Evolutionary conservation across 108 stramenopile species (phyloP), one percentile per base, ranked within the genome.

Genomic region (Nitzschia sp.): DNA sequence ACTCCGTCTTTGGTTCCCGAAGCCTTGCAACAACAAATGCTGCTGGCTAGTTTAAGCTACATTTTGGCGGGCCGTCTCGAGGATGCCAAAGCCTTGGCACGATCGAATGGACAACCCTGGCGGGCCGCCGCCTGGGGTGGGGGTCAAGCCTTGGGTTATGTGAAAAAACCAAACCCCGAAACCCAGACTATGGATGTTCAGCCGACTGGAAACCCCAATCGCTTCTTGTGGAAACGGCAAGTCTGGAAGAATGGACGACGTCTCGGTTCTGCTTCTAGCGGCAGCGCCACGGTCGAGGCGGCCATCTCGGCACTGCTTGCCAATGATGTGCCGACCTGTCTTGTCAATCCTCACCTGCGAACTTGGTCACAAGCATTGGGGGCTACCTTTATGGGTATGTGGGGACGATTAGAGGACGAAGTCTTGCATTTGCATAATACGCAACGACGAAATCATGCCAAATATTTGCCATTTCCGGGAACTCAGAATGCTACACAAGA

Each of bases 151-250:
- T 23, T 50, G 26, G 85, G 81, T 2, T 65, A 61, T 31, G 46
- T 64, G 2, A 46, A 36, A 15, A 22, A 32, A 17, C 28, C 52
- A 23, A 48, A 71, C 28, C 38, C 26, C 5, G 56, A 47, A 1
- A 55, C 53, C 1, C 38, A 67, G n/a, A 29, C 45, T 9, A 45
- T 71, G 0, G 68, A 64, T 25, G 17, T 58, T 1, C 30, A 31
- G 23, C 15, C 45, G 11, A 63, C 61, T 21, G 92, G 92, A 1
- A 90, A 93, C 72, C 84, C 84, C 8, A 55, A 77, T 57, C 71
- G 92, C 16, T 63, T 78, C 25, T 54, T 90, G 45, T 93, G 92
- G 92, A 88, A 90, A 68, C 76, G 73, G 2, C 71, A 76, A 38
- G 70, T 79, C 23, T 85, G 92, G 81, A 84, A 73, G 57, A 63